Conservation (phyloP, 164 flowering plant genomes). For the Stephania japonica region DNA sequence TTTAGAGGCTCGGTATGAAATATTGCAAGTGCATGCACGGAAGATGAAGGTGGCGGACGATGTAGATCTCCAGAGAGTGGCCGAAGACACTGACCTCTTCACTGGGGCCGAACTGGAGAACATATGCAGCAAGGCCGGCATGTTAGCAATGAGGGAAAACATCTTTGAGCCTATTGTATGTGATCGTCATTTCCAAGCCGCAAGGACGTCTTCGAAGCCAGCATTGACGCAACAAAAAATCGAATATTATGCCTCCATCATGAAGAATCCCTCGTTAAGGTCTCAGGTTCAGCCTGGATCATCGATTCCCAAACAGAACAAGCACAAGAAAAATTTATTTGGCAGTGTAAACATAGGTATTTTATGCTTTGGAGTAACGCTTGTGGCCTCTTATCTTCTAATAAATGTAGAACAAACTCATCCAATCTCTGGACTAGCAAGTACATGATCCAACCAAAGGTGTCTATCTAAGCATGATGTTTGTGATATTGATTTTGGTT, state of each 20-base stretch:
- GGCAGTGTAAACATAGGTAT: slow-evolving; percentile 19
- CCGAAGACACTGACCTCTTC: slow-evolving; percentile 79
- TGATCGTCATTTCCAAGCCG: slow-evolving; percentile 63
- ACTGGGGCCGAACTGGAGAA: slow-evolving; percentile 91
- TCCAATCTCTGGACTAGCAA: slow-evolving; percentile 7
- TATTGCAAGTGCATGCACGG: slow-evolving; percentile 77
- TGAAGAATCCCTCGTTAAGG: slow-evolving; percentile 32
- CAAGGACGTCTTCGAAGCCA: slow-evolving; percentile 46
- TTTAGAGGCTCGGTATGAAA: slow-evolving; percentile 70
- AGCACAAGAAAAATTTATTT: background rate
- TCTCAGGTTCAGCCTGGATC: slow-evolving; percentile 9
- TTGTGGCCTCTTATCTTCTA: slow-evolving; percentile 23
- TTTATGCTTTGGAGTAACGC: slow-evolving; percentile 16
- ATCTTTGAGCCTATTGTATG: slow-evolving; percentile 51
- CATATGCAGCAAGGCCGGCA: slow-evolving; percentile 79
- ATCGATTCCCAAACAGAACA: slow-evolving; percentile 1
- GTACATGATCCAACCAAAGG: slow-evolving; percentile 13
- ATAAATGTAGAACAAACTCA: slow-evolving; percentile 1
- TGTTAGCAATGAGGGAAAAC: slow-evolving; percentile 80
- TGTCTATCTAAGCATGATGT: no score
- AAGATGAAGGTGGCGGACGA: slow-evolving; percentile 56
- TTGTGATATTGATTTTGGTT: no score
- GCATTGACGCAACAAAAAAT: slow-evolving; percentile 46
- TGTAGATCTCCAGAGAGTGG: slow-evolving; percentile 63
- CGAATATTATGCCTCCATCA: slow-evolving; percentile 46